Conservation (phyloP, 495 filamentous ascomycete genomes). For the Zalerion maritima region DNA sequence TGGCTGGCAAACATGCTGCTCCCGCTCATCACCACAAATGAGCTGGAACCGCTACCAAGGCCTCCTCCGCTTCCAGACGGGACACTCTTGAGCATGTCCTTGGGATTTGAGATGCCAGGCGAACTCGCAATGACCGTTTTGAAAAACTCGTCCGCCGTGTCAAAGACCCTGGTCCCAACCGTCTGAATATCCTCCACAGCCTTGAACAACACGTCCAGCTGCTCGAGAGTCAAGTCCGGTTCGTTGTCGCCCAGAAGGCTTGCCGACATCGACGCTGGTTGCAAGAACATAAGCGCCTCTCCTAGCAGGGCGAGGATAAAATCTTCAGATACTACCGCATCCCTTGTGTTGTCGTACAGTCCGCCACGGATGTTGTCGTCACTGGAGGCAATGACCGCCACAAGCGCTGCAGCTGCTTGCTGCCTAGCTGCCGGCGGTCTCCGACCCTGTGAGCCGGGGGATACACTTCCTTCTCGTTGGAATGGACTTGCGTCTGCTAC, state of each 20-base stretch:
- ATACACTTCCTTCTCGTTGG: constrained; percentile 20
- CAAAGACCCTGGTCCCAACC: constrained; percentile 52
- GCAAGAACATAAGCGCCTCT: constrained; percentile 67
- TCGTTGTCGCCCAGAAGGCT: constrained; percentile 25
- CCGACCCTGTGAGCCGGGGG: constrained; percentile 20
- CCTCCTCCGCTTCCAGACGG: too few relatives aligned
- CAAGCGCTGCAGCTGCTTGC: constrained; percentile 55
- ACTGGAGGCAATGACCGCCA: constrained; percentile 67
- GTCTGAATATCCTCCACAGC: constrained; percentile 73
- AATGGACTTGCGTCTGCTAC: constrained; percentile 20
- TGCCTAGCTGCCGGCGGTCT: constrained; percentile 40
- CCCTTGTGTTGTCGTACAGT: constrained; percentile 61
- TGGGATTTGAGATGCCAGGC: constrained; percentile 35
- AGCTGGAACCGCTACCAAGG: constrained; percentile 35
- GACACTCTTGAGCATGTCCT: constrained; percentile 52
- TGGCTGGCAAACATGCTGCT: constrained; percentile 57
- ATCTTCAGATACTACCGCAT: constrained; percentile 72
- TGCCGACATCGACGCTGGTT: constrained; percentile 31
- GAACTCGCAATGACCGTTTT: constrained; percentile 33
- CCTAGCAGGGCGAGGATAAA: constrained; percentile 71
- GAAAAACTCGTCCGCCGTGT: constrained; percentile 57
- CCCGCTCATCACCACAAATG: constrained; percentile 52
- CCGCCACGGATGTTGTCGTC: constrained; percentile 81
- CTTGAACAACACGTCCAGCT: constrained; percentile 62
- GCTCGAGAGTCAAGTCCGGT: constrained; percentile 39